A percentile compares a stretch with the other conserved stretches of the same genome.
Evolutionary conservation across 2,329 filamentous ascomycete genomes (phyloP).

Genomic region (Trichoderma koningiopsis): DNA sequence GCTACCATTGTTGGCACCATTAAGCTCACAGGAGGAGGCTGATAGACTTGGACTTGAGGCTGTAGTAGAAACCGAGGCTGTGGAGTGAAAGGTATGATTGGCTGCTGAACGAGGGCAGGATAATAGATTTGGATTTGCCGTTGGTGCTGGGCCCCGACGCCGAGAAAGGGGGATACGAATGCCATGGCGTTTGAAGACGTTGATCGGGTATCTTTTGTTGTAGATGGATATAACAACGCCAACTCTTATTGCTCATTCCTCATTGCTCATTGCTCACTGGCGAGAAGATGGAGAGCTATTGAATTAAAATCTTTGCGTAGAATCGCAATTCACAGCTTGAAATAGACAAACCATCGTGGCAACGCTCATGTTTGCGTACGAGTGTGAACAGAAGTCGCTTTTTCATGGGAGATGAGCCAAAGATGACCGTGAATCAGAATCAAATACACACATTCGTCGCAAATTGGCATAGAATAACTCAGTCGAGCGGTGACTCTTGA

Average conservation of each 20-base stretch:
- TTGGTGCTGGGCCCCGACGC: constrained; percentile 28
- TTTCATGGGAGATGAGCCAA: no score
- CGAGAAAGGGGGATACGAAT: constrained; percentile 33
- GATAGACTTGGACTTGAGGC: neutral
- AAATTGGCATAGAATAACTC: neutral
- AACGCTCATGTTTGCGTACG: neutral
- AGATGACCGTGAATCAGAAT: constrained; percentile 1
- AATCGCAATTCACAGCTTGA: neutral
- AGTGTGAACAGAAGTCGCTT: neutral
- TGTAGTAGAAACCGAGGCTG: neutral
- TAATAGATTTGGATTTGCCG: neutral
- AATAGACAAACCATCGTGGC: neutral
- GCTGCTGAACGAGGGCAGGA: neutral
- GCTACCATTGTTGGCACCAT: neutral
- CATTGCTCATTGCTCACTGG: neutral
- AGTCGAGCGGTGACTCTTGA: neutral
- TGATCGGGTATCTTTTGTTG: neutral
- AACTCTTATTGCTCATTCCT: no score
- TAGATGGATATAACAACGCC: neutral
- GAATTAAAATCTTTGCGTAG: neutral
- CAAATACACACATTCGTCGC: neutral
- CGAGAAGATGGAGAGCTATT: neutral
- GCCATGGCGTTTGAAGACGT: constrained; percentile 29
- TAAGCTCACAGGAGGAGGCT: neutral
- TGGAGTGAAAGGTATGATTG: neutral